These are phyloP conservation scores for Globisporangium iwayamae DNA, from an alignment of 352 stramenopile genomes.

Conservation along the genomic window DNA sequence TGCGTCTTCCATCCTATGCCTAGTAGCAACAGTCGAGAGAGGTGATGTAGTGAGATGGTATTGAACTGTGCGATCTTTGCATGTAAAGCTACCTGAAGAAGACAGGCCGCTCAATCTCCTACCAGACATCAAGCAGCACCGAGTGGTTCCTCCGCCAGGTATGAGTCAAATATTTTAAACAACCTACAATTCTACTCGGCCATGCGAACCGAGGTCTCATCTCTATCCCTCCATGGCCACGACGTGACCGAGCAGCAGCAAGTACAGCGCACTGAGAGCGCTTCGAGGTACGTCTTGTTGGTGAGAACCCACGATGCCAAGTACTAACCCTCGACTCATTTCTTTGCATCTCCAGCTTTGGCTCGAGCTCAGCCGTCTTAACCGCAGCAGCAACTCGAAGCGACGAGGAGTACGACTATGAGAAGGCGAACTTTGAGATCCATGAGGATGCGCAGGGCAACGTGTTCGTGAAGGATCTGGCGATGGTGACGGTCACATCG, in stretches of 20 bases:
- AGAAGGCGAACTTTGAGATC: slow-evolving; percentile 90
- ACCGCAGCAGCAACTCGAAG: background rate
- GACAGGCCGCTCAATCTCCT: slow-evolving; percentile 54
- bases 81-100: slow-evolving; percentile 65
- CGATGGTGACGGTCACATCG: slow-evolving; percentile 87
- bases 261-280: slow-evolving; percentile 64
- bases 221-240: background rate
- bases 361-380: slow-evolving; percentile 32
- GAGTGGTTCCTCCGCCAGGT: slow-evolving; percentile 85
- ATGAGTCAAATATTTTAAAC: background rate
- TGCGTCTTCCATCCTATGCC: slow-evolving; percentile 31
- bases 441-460: slow-evolving; percentile 90
- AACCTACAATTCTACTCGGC: background rate
- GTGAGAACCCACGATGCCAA: background rate
- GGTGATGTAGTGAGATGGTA: background rate
- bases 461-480: slow-evolving; percentile 92
- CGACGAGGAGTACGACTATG: slow-evolving; percentile 84
- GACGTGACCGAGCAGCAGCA: slow-evolving; percentile 29
- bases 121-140: slow-evolving; percentile 74
- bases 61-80: background rate
- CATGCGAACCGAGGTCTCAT: background rate
- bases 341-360: slow-evolving; percentile 32
- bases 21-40: background rate
- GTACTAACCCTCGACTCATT: background rate
- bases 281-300: slow-evolving; percentile 33